Evolutionary conservation across 1,284 basidiomycete genomes (phyloP), one percentile per base, ranked within the genome.

Genomic region (Trichosporon sp.): DNA sequence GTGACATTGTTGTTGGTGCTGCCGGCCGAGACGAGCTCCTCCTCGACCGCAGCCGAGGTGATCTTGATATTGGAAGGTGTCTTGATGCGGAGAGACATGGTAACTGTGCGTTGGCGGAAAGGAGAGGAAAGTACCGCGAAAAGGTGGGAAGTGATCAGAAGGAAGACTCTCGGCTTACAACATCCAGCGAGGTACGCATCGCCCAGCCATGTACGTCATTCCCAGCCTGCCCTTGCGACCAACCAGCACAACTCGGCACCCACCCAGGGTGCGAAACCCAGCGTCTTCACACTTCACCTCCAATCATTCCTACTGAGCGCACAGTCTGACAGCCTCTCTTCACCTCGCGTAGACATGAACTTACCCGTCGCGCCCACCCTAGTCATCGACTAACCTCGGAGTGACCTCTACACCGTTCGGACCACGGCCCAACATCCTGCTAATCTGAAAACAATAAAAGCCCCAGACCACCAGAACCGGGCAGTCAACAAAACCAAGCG

Each of bases 21-120:
- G 16, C 21, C 38, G 51, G 65, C 8, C 11, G 3, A 10, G 35
- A 70, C 35, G 16, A 40, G 37, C 35, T 51, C 32, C 59, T 37
- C 59, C 31, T 63, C 59, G 16, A 63, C 59, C 31, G 59, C 31
- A 8, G 59, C 59, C 12, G 65, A 38, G 59, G 51, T 40, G 59
- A 70, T 4, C 21, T 54, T 70, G 59, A 70, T 70, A 26, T 46
- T 56, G 61, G 65, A 63, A 31, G 59, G 59, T 6, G 59, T 14
- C 16, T 63, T 32, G 12, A 63, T 63, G 59, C 59, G 59, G 35
- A 63, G 12, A 11, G 65, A 54, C 26, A 32, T 51, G 26, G 65
- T 46, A n/a, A 14, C 43, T n/a, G 40, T 12, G 26, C 40, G 35
- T 59, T 26, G 26, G 61, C 35, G 67, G 37, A 35, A 21, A 26